Evolutionary conservation across 768 basidiomycete genomes (phyloP).

Genomic region (Lepiota venenata): DNA sequence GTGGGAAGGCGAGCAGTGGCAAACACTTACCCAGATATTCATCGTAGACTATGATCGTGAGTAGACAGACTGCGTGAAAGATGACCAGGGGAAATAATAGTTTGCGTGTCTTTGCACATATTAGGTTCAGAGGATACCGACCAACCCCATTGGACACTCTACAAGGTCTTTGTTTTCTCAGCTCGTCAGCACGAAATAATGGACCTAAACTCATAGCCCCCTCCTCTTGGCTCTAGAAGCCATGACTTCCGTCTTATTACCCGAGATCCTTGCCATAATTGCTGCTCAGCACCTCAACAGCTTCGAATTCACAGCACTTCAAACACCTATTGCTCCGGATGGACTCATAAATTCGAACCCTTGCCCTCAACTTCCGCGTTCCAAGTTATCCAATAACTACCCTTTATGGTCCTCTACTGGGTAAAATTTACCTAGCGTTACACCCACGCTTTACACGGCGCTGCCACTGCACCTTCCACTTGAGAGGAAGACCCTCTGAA

Average conservation of each 20-base stretch:
- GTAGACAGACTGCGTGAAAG: background rate
- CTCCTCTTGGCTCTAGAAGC: background rate
- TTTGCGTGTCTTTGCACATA: conserved; percentile 15
- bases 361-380: no score
- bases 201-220: background rate
- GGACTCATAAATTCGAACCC: no score
- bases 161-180: no score
- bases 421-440: no score
- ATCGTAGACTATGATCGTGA: conserved; percentile 15
- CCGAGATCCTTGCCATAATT: conserved; percentile 14
- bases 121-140: conserved; percentile 3
- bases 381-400: no score
- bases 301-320: conserved; percentile 13
- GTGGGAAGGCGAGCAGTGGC: background rate
- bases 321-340: conserved; percentile 15
- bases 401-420: no score
- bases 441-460: no score
- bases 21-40: conserved; percentile 33
- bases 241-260: conserved; percentile 3
- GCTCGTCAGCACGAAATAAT: no score
- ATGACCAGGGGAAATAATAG: background rate
- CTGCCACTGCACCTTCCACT: background rate
- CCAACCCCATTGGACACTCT: no score
- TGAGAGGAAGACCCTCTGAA: background rate
- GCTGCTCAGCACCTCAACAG: conserved; percentile 13